Evolutionary conservation across 495 filamentous ascomycete species (phyloP).

Genomic region (Choiromyces venosus): DNA sequence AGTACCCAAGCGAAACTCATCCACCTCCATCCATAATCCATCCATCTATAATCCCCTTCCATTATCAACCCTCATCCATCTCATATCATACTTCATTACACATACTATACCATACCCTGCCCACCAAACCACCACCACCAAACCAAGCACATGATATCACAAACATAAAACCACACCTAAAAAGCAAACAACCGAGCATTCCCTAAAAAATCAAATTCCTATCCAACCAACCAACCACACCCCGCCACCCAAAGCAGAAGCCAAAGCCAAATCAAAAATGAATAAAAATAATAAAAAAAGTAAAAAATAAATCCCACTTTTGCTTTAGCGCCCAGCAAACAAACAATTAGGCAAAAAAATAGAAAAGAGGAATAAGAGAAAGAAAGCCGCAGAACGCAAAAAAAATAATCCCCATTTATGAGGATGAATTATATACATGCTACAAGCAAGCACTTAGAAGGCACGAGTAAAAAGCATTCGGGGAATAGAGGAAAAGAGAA

Average conservation of each 20-base stretch:
- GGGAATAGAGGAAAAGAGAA: constrained; percentile 15
- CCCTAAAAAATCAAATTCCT: constrained; percentile 11
- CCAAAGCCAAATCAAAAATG: constrained; percentile 16
- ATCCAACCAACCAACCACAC: constrained; percentile 2
- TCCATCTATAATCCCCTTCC: no score
- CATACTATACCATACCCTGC: no score
- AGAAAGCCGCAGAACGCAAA: constrained; percentile 16
- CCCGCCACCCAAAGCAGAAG: constrained; percentile 4
- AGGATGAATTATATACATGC: neutral
- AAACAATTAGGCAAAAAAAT: constrained; percentile 6
- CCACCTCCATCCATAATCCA: no score
- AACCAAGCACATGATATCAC: neutral
- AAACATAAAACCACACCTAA: neutral
- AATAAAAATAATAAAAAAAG: constrained; percentile 9
- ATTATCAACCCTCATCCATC: neutral
- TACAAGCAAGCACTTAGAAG: neutral
- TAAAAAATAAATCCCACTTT: constrained; percentile 16
- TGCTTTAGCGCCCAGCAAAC: constrained; percentile 17
- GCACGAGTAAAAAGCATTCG: neutral
- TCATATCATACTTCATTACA: no score
- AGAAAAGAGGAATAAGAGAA: constrained; percentile 15
- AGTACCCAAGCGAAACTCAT: neutral
- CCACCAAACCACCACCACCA: neutral
- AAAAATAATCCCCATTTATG: neutral
- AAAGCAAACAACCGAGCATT: constrained; percentile 10